Conservation (phyloP, 2,329 filamentous ascomycete genomes). For the Penicillium paneum region DNA sequence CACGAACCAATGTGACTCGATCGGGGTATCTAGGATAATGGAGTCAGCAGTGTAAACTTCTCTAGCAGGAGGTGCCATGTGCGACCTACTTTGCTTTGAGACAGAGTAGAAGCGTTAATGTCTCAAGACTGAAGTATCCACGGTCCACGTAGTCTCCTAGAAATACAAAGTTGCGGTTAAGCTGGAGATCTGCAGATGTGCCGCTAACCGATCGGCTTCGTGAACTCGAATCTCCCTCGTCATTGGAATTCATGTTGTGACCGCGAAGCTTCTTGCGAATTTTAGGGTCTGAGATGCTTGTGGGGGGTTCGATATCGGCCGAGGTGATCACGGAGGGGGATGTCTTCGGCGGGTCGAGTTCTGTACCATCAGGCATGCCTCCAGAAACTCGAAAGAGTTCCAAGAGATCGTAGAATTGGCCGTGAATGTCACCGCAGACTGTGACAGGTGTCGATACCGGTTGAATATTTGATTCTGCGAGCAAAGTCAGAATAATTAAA, state of each 20-base stretch:
- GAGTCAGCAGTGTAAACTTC: neutral
- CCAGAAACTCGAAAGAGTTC: slow-evolving; percentile 96
- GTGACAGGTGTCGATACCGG: slow-evolving; percentile 96
- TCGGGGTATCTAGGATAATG: slow-evolving; percentile 69
- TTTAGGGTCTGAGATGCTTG: slow-evolving; percentile 82
- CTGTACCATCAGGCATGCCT: slow-evolving; percentile 85
- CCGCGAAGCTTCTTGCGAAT: slow-evolving; percentile 76
- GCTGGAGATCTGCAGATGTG: slow-evolving; percentile 37
- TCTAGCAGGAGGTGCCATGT: neutral
- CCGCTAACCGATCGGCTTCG: slow-evolving; percentile 30
- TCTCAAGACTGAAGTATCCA: slow-evolving; percentile 71
- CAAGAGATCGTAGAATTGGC: slow-evolving; percentile 96
- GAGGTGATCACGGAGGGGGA: slow-evolving; percentile 74
- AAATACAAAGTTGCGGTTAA: slow-evolving; percentile 69
- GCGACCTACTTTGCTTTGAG: slow-evolving; percentile 63
- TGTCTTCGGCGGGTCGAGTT: slow-evolving; percentile 65
- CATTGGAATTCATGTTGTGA: slow-evolving; percentile 26
- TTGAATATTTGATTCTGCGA: slow-evolving; percentile 91
- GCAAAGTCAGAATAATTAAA: slow-evolving; percentile 13
- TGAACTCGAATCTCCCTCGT: slow-evolving; percentile 30
- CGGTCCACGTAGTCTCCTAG: slow-evolving; percentile 71
- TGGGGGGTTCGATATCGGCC: slow-evolving; percentile 89
- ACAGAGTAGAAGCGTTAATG: slow-evolving; percentile 69
- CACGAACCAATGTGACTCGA: slow-evolving; percentile 91
- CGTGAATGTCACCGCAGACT: slow-evolving; percentile 96